Evolutionary conservation across 1,284 basidiomycete genomes (phyloP).

Genomic region (Phylloporus sp.): DNA sequence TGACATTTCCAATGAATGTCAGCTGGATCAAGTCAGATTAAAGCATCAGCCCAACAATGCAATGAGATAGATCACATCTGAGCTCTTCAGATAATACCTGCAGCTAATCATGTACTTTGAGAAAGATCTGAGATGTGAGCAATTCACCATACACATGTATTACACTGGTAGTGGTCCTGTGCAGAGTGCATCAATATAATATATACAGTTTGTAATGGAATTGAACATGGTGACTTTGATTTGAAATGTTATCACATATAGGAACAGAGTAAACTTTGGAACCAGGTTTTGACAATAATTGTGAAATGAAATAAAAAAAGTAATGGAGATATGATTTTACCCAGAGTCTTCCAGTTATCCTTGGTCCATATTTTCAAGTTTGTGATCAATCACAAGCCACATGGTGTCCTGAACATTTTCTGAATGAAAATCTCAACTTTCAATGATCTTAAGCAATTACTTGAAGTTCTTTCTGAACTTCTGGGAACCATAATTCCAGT

Average conservation of each 20-base stretch:
- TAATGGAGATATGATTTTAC: background rate
- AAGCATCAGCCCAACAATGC: background rate
- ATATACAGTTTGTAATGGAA: background rate
- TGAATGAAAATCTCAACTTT: background rate
- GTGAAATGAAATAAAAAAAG: background rate
- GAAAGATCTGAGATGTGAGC: background rate
- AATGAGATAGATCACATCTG: background rate
- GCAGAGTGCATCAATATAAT: background rate
- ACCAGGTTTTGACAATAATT: background rate
- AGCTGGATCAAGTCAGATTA: background rate
- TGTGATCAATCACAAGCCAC: background rate
- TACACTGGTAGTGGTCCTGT: background rate
- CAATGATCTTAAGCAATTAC: background rate
- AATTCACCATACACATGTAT: background rate
- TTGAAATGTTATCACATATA: background rate
- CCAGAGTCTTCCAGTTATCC: background rate
- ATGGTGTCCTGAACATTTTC: background rate
- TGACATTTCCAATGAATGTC: background rate
- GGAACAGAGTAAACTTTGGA: background rate
- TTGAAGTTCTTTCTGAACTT: background rate
- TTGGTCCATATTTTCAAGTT: background rate
- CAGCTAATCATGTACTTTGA: background rate
- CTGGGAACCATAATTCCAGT: background rate
- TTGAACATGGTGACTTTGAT: background rate
- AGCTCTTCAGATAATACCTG: background rate